phyloP scores from a whole-genome alignment of 345 rosid genomes.

The Turritis glabra region DNA sequence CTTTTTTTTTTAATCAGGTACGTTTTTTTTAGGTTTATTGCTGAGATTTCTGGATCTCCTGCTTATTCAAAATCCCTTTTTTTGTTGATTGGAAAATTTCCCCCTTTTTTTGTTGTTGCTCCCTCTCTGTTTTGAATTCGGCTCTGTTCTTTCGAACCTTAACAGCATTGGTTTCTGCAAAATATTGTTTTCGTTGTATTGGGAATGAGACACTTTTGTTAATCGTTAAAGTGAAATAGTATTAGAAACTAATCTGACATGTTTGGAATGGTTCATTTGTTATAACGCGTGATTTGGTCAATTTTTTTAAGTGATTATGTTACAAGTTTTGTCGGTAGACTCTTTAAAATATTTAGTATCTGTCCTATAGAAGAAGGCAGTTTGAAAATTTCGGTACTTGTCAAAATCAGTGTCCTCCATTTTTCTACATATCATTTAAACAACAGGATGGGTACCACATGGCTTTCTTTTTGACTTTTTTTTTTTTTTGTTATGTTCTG shows the following conservation, averaged over 20 bases:
- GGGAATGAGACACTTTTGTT: no score
- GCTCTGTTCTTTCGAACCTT: background rate
- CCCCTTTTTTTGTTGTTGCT: background rate
- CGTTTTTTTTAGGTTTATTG: no score
- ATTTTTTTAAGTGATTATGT: background rate
- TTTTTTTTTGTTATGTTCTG: background rate
- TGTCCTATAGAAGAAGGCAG: conserved; percentile 19
- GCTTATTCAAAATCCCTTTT: background rate
- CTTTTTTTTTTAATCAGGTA: no score
- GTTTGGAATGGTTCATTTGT: no score
- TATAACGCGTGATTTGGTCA: no score
- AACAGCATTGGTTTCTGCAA: conserved; percentile 20
- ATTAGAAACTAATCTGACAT: no score
- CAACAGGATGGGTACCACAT: conserved; percentile 2
- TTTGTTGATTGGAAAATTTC: background rate
- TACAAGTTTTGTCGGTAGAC: conserved; percentile 30
- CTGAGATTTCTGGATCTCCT: conserved; percentile 8
- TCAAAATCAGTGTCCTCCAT: conserved; percentile 33
- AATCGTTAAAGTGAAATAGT: no score
- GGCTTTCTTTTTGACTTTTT: conserved; percentile 21
- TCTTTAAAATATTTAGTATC: background rate
- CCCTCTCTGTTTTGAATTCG: background rate
- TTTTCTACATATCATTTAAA: conserved; percentile 14
- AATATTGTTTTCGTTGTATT: no score
- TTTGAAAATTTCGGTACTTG: conserved; percentile 34